Conservation (phyloP, 371 early-diverging fungal genomes). For the Funneliformis caledonium region DNA sequence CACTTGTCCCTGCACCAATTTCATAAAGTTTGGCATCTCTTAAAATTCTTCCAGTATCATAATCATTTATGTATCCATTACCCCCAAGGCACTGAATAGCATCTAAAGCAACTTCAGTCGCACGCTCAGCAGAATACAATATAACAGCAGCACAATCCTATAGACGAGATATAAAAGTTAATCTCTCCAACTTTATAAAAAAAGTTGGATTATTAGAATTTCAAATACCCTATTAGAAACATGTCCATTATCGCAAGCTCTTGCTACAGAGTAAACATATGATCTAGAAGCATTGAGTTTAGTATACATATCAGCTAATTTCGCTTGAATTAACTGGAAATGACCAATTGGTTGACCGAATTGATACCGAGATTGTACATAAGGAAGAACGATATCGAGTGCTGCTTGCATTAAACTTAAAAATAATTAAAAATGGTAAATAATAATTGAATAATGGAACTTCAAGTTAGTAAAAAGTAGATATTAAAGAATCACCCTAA, state of each 20-base stretch:
- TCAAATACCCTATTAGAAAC: conserved; percentile 65
- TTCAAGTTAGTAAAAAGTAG: not conserved
- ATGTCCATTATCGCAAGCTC: conserved; percentile 84
- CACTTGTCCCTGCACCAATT: conserved; percentile 98
- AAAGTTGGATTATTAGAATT: not conserved
- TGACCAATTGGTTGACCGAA: conserved; percentile 86
- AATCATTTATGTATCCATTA: conserved; percentile 97
- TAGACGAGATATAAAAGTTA: not conserved
- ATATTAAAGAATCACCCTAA: conserved; percentile 63
- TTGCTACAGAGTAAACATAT: conserved; percentile 92
- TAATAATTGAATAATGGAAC: not conserved
- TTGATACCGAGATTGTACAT: conserved; percentile 90
- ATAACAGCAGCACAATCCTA: conserved; percentile 97
- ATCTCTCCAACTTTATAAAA: conserved; percentile 9
- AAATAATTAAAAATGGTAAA: not conserved
- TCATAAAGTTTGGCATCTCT: conserved; percentile 98
- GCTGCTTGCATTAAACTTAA: conserved; percentile 87
- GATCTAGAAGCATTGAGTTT: conserved; percentile 90
- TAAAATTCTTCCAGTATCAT: conserved; percentile 82
- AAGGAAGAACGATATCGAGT: conserved; percentile 83
- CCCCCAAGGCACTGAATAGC: conserved; percentile 96
- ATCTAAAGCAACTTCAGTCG: conserved; percentile 93
- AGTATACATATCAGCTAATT: conserved; percentile 97
- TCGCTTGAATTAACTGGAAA: conserved; percentile 94
- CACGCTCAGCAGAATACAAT: conserved; percentile 94